Evolutionary conservation across 768 basidiomycete species (phyloP).

Genomic region (Pholiota molesta): DNA sequence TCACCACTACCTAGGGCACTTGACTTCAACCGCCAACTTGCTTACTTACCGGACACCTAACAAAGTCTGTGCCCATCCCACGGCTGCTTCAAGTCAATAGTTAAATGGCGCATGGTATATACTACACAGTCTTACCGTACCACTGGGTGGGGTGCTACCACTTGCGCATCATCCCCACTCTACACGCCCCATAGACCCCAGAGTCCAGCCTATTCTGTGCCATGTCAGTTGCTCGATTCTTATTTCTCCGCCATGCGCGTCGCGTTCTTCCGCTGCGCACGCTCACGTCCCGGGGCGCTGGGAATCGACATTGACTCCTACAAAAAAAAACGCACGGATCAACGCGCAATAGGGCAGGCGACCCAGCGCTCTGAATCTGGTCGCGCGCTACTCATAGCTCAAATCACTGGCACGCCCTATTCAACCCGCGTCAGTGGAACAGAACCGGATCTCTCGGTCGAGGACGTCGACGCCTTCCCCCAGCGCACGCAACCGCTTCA

Average conservation of each 20-base stretch:
- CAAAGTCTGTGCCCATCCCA: too few relatives aligned
- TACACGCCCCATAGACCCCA: too few relatives aligned
- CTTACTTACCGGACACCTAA: too few relatives aligned
- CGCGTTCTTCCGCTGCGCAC: not conserved
- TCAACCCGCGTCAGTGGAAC: not conserved
- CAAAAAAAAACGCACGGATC: not conserved
- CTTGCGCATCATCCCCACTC: too few relatives aligned
- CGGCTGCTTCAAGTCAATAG: too few relatives aligned
- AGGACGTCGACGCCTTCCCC: not conserved
- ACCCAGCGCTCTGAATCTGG: not conserved
- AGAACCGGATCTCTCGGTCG: not conserved
- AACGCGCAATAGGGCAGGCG: not conserved
- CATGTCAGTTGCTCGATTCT: not conserved
- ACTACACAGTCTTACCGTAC: too few relatives aligned
- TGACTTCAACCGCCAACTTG: too few relatives aligned
- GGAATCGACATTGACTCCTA: not conserved
- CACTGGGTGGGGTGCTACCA: too few relatives aligned
- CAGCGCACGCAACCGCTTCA: not conserved
- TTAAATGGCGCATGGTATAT: too few relatives aligned
- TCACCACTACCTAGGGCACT: too few relatives aligned
- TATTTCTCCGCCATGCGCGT: not conserved
- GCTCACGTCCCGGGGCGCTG: not conserved
- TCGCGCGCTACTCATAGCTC: too few relatives aligned
- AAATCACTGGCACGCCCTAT: not conserved
- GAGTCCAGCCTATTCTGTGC: too few relatives aligned